phyloP scores from a whole-genome alignment of 768 basidiomycete species.

The Suillus cothurnatus region DNA sequence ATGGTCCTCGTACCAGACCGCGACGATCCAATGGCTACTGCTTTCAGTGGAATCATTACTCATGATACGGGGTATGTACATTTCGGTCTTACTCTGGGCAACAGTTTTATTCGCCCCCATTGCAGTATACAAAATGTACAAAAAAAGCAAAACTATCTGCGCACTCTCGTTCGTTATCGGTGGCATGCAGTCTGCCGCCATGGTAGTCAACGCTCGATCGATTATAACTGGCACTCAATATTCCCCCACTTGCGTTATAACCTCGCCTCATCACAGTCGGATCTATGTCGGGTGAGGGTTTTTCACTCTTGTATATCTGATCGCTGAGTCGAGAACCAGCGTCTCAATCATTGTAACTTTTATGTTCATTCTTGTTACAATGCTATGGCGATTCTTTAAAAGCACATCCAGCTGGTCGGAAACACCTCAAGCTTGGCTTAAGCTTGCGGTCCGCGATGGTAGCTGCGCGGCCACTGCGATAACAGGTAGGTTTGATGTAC shows the following conservation, averaged over 20 bases:
- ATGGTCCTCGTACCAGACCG: constrained; percentile 23
- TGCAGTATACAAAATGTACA: constrained; percentile 23
- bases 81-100: not conserved
- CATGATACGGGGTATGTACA: constrained; percentile 23
- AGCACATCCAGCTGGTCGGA: not conserved
- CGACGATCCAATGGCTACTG: constrained; percentile 18
- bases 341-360: constrained; percentile 22
- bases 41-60: constrained; percentile 14
- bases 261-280: constrained; percentile 14
- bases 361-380: constrained; percentile 19
- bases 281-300: constrained; percentile 22
- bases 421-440: not conserved
- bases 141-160: constrained; percentile 11
- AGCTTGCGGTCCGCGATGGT: constrained; percentile 19
- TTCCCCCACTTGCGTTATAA: constrained; percentile 20
- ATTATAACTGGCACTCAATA: constrained; percentile 14
- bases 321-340: constrained; percentile 9
- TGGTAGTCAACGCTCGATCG: constrained; percentile 18
- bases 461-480: constrained; percentile 12
- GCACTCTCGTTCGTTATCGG: constrained; percentile 14
- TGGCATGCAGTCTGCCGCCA: constrained; percentile 15
- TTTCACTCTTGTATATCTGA: not conserved
- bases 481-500: constrained; percentile 13
- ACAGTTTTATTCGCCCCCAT: not conserved
- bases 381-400: constrained; percentile 19